These are phyloP conservation scores for Hamigera avellanea DNA, from an alignment of 495 filamentous ascomycete genomes.

Conservation along the genomic window DNA sequence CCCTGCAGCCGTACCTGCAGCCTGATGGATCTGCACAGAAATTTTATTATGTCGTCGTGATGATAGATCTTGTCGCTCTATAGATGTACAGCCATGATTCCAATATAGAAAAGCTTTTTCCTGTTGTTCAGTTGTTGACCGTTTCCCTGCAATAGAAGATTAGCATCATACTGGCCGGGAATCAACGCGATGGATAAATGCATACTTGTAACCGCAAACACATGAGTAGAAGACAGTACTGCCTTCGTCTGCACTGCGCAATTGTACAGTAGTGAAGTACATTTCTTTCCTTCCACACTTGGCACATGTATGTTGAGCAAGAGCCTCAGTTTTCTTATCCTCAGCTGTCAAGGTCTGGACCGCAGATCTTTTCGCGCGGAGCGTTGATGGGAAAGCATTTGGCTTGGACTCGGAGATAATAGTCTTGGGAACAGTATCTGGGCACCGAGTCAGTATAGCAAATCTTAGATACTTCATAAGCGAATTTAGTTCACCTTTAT, in stretches of 20 bases:
- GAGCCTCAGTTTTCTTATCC: slow-evolving; percentile 66
- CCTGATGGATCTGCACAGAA: slow-evolving; percentile 18
- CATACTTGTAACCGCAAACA: slow-evolving; percentile 75
- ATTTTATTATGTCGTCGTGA: slow-evolving; percentile 13
- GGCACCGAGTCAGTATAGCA: slow-evolving; percentile 1
- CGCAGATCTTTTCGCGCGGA: slow-evolving; percentile 74
- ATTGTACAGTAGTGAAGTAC: slow-evolving; percentile 72
- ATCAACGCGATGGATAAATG: not conserved
- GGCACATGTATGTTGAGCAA: slow-evolving; percentile 59
- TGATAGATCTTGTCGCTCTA: slow-evolving; percentile 12
- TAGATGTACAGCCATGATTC: slow-evolving; percentile 11
- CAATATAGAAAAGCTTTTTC: slow-evolving; percentile 8
- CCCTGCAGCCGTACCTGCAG: slow-evolving; percentile 21
- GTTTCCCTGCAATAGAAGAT: slow-evolving; percentile 24
- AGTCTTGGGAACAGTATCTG: slow-evolving; percentile 71
- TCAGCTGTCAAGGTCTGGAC: slow-evolving; percentile 72
- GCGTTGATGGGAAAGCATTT: slow-evolving; percentile 73
- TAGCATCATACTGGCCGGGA: slow-evolving; percentile 12
- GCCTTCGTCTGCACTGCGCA: slow-evolving; percentile 91
- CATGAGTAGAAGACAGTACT: slow-evolving; percentile 82
- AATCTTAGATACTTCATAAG: slow-evolving; percentile 2
- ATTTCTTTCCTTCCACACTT: slow-evolving; percentile 76
- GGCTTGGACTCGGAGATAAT: slow-evolving; percentile 77
- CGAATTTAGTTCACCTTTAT: slow-evolving; percentile 49
- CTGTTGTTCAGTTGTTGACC: slow-evolving; percentile 23